Percentiles rank a stretch among this genome's conserved stretches.
phyloP scores from a whole-genome alignment of 148 eudicot species.

The Chenopodium quinoa region DNA sequence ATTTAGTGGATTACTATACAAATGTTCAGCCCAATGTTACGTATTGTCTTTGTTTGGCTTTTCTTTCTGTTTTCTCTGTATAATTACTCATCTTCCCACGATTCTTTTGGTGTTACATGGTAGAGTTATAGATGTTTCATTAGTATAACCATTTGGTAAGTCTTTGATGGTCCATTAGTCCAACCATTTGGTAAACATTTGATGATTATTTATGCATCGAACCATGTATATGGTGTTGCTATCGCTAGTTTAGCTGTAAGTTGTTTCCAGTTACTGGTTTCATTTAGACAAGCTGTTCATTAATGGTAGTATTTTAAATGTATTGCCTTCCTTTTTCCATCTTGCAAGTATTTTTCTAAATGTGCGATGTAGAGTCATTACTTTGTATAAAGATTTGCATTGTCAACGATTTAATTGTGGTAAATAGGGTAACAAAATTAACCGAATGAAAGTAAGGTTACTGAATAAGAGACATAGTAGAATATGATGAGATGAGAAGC shows the following conservation, averaged over 20 bases:
- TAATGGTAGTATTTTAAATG: background rate
- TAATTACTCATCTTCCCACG: background rate
- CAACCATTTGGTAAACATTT: background rate
- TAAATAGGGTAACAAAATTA: background rate
- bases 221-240: background rate
- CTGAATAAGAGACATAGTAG: background rate
- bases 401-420: background rate
- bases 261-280: background rate
- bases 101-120: background rate
- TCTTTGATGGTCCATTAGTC: background rate
- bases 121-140: background rate
- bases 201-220: background rate
- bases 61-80: background rate
- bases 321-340: background rate
- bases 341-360: background rate
- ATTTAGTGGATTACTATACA: slow-evolving; percentile 33
- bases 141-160: background rate
- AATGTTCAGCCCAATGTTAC: slow-evolving; percentile 38
- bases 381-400: background rate
- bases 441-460: background rate
- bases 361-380: background rate
- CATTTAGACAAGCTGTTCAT: background rate
- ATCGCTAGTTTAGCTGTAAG: background rate
- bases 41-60: slow-evolving; percentile 21
- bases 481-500: background rate